Percentiles rank a stretch among this genome's conserved stretches.
phyloP scores from a whole-genome alignment of 2,329 filamentous ascomycete genomes.

The Raffaelea arxii region DNA sequence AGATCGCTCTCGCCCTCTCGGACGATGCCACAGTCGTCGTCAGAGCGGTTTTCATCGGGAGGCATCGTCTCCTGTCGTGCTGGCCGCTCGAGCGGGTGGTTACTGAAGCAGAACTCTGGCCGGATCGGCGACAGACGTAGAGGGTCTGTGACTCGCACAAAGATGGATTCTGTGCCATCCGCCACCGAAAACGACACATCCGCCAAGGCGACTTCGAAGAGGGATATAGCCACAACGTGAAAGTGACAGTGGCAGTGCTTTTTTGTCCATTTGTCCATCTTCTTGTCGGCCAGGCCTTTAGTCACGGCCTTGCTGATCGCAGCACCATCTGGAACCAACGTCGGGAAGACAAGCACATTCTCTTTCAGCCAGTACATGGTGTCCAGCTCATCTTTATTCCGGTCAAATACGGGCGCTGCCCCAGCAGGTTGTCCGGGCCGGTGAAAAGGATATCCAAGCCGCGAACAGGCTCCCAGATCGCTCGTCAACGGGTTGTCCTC shows the following conservation, averaged over 20 bases:
- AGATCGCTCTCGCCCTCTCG: neutral
- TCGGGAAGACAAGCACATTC: neutral
- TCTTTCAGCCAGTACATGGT: neutral
- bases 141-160: neutral
- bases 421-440: neutral
- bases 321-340: neutral
- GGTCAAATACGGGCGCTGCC: neutral
- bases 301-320: neutral
- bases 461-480: too few relatives aligned
- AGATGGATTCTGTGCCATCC: neutral
- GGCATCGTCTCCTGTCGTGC: too few relatives aligned
- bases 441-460: neutral
- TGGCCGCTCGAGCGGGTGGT: neutral
- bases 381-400: too few relatives aligned
- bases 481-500: too few relatives aligned
- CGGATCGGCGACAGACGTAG: neutral
- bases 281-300: neutral
- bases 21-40: neutral
- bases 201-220: neutral
- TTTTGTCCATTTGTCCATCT: neutral
- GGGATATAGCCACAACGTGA: neutral
- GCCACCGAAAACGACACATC: neutral
- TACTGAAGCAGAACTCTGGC: neutral
- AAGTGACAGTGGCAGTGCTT: neutral
- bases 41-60: neutral